phyloP scores from a whole-genome alignment of 2,329 filamentous ascomycete species.

The Calcarisporium arbuscula region DNA sequence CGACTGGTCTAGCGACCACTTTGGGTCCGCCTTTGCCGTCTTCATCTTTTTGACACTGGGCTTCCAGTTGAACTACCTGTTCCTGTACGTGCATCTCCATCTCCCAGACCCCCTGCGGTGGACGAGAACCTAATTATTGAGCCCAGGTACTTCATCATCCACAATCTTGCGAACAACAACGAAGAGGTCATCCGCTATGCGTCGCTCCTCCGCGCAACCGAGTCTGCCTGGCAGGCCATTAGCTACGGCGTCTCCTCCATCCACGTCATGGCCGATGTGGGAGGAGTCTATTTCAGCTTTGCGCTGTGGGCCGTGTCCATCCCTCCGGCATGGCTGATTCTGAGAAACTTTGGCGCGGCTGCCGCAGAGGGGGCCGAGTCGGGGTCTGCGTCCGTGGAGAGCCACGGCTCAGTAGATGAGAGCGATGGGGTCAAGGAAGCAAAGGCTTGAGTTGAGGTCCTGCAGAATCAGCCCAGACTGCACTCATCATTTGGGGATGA shows the following conservation, averaged over 20 bases:
- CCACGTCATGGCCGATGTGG: conserved; percentile 55
- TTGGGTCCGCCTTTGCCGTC: conserved; percentile 59
- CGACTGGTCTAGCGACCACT: conserved; percentile 59
- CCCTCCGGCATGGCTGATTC: conserved; percentile 59
- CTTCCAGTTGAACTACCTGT: conserved; percentile 71
- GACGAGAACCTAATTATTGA: too few species aligned
- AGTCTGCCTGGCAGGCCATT: conserved; percentile 67
- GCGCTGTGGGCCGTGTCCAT: conserved; percentile 59
- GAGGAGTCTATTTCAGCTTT: conserved; percentile 66
- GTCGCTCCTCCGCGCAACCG: conserved; percentile 61
- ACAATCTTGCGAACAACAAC: conserved; percentile 55
- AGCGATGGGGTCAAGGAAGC: too few species aligned
- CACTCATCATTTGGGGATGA: too few species aligned
- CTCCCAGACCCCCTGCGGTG: too few species aligned
- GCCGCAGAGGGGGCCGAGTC: too few species aligned
- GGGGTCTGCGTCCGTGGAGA: too few species aligned
- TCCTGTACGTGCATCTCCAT: conserved; percentile 40
- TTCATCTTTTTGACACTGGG: conserved; percentile 61
- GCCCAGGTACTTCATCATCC: conserved; percentile 60
- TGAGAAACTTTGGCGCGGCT: conserved; percentile 37
- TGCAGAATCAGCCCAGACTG: too few species aligned
- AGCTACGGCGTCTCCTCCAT: conserved; percentile 63
- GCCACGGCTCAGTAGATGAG: too few species aligned
- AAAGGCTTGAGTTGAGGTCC: too few species aligned
- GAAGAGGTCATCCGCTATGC: conserved; percentile 62